Conservation (phyloP, 352 stramenopile genomes). For the Saprolegnia diclina region DNA sequence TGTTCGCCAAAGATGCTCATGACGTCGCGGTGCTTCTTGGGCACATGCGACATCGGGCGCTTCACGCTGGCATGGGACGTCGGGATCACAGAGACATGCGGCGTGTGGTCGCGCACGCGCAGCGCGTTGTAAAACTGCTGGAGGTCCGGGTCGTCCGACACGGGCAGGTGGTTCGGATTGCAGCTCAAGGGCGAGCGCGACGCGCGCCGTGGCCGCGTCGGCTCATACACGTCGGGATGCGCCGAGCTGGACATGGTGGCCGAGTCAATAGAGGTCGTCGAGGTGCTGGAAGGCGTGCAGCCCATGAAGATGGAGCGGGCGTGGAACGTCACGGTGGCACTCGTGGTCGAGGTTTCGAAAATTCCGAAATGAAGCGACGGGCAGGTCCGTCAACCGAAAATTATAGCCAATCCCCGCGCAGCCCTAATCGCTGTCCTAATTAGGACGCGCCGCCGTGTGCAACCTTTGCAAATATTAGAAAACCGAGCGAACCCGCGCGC, state of each 20-base stretch:
- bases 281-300: slow-evolving; percentile 1
- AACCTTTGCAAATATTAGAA: too few species aligned
- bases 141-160: slow-evolving; percentile 8
- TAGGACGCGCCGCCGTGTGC: neutral
- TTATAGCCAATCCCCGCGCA: neutral
- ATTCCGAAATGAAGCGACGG: neutral
- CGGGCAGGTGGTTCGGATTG: neutral
- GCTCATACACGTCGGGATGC: neutral
- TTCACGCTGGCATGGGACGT: slow-evolving; percentile 10
- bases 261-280: neutral
- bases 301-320: neutral
- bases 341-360: neutral
- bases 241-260: neutral
- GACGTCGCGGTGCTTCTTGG: slow-evolving; percentile 53
- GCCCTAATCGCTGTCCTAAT: neutral
- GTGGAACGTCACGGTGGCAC: neutral
- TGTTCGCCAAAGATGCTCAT: slow-evolving; percentile 82
- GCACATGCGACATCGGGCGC: neutral
- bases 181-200: slow-evolving; percentile 2
- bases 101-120: neutral
- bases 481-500: too few species aligned
- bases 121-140: slow-evolving; percentile 6
- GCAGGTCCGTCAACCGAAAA: neutral
- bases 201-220: neutral
- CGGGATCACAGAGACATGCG: neutral